Percentiles rank a stretch among this genome's conserved stretches.
Evolutionary conservation across 768 basidiomycete species (phyloP).

Genomic region (Trametopsis cervina): DNA sequence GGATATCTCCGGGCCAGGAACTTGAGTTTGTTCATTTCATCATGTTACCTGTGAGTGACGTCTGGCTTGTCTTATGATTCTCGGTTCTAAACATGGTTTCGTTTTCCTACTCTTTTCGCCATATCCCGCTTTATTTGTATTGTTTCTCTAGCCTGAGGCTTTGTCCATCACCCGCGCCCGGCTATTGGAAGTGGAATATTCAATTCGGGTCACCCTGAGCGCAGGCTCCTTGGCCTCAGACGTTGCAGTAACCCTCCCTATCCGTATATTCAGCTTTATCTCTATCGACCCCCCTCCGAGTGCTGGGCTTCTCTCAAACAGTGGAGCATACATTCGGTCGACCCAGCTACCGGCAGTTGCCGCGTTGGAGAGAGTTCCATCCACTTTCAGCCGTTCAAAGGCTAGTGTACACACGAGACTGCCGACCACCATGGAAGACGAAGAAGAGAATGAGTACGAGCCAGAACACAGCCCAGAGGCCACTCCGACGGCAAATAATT

Average conservation of each 20-base stretch:
- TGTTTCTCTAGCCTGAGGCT: conserved; percentile 64
- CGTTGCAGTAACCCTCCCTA: conserved; percentile 63
- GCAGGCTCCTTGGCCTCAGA: conserved; percentile 55
- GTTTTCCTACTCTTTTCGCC: background rate
- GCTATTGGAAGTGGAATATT: conserved; percentile 73
- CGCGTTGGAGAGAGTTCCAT: background rate
- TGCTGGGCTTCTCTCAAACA: conserved; percentile 12
- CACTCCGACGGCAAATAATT: no score
- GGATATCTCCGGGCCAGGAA: conserved; percentile 57
- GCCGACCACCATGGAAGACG: no score
- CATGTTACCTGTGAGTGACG: conserved; percentile 61
- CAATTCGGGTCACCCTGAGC: conserved; percentile 55
- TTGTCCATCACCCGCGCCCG: conserved; percentile 61
- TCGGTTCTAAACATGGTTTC: background rate
- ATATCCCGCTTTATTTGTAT: no score
- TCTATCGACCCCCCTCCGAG: conserved; percentile 76
- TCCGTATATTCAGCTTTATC: conserved; percentile 75
- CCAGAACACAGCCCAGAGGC: no score
- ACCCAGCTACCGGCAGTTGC: no score
- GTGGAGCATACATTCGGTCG: conserved; percentile 5
- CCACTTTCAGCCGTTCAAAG: background rate
- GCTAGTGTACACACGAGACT: no score
- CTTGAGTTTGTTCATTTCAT: conserved; percentile 64
- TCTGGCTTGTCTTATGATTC: background rate
- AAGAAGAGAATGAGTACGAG: no score